Evolutionary conservation across 495 filamentous ascomycete genomes (phyloP).

Genomic region (Penicillium taxi): DNA sequence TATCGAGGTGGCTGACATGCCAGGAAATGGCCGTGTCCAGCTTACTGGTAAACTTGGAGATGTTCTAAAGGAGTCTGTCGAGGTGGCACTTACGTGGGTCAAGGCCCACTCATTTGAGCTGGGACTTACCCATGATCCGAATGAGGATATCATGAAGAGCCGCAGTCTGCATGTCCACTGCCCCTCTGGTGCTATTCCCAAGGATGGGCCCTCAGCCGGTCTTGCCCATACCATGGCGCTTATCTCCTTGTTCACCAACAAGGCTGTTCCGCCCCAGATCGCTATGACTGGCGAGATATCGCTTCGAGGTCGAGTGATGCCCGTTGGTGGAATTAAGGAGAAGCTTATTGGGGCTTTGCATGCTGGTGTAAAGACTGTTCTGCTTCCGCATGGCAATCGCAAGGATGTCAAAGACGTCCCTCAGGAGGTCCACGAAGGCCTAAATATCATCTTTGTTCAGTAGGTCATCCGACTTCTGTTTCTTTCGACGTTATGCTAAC

Average conservation of each 20-base stretch:
- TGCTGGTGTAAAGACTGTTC: conserved; percentile 89
- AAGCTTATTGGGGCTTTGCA: conserved; percentile 92
- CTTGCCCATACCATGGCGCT: conserved; percentile 90
- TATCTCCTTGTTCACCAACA: conserved; percentile 83
- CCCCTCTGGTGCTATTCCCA: conserved; percentile 88
- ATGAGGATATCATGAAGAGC: conserved; percentile 93
- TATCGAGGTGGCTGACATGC: conserved; percentile 98
- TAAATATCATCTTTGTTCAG: conserved; percentile 85
- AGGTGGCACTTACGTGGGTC: conserved; percentile 93
- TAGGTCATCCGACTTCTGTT: conserved; percentile 36
- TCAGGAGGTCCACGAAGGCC: conserved; percentile 75
- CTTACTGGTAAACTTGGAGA: conserved; percentile 98
- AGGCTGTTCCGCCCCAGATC: conserved; percentile 80
- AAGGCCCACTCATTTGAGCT: conserved; percentile 92
- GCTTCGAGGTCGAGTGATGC: conserved; percentile 77
- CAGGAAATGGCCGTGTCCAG: conserved; percentile 83
- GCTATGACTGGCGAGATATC: conserved; percentile 98
- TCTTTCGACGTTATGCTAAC: background rate
- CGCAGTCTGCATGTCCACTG: conserved; percentile 95
- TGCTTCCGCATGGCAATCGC: conserved; percentile 79
- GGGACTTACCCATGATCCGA: conserved; percentile 68
- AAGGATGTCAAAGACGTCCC: conserved; percentile 94
- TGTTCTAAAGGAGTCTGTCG: conserved; percentile 93
- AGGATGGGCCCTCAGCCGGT: conserved; percentile 83
- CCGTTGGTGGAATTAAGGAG: conserved; percentile 96